Base-by-base conservation (phyloP, 2,329 filamentous ascomycete species). In the Paraphoma sp. region DNA sequence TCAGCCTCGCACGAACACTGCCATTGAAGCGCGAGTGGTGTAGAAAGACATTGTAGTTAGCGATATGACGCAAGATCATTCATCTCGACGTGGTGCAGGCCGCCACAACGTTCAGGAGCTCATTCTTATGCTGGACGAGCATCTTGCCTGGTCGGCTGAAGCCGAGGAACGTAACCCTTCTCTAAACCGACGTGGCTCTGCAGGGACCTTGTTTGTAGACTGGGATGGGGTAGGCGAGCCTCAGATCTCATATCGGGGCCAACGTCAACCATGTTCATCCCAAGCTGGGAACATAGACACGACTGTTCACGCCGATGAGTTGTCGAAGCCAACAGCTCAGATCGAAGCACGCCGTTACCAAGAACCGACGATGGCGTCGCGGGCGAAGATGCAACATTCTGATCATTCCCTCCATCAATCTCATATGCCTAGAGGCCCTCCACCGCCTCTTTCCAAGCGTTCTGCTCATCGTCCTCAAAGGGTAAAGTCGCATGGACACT, bases 201-300 rank as follows among this genome's bases (percentile, higher is more conserved):
- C 51, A 1, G 62, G 62, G 7, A 70, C 69, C 2, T 51, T 71
- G 56, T 57, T 71, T 18, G 57, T 72, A 1, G 68, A 72, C 45
- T 71, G 60, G 45, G 60, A 64, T 18, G 41, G 56, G 1, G 33
- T 17, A n/a, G 40, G n/a, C 11, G n/a, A 8, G 16, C 40, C 40
- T n/a, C 11, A 16, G 14, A 17, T 42, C 8, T 42, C 40, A 9
- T 17, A 17, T 16, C 40, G 40, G 11, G 16, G 16, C 40, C 12
- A 42, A 14, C 14, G 14, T n/a, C 8, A 3, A 42, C 4, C 12
- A n/a, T 3, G 16, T n/a, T 8, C 40, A 42, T n/a, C n/a, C 33
- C 33, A 38, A 38, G 33, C 33, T 38, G 33, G 33, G 6, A 23
- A 23, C 23, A 2, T 23, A 23, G 23, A 23, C 23, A 2, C 23